phyloP scores from a whole-genome alignment of 1,284 basidiomycete species.

The Cryptococcus jaspeensis region DNA sequence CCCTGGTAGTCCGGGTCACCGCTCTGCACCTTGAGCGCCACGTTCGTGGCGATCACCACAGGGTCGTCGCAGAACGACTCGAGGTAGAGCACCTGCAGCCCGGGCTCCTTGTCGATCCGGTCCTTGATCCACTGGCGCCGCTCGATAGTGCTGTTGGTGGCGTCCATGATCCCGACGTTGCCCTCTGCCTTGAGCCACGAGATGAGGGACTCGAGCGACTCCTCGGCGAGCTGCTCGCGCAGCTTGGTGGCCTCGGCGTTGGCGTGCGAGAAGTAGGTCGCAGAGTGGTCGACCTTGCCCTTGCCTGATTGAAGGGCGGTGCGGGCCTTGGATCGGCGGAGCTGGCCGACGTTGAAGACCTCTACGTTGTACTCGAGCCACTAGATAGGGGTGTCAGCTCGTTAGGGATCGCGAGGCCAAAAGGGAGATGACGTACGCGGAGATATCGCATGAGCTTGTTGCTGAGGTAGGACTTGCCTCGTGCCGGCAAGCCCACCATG shows the following conservation, averaged over 20 bases:
- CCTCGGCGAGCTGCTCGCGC: conserved; percentile 82
- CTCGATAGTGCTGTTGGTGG: conserved; percentile 82
- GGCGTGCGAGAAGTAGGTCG: conserved; percentile 85
- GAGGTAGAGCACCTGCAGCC: conserved; percentile 87
- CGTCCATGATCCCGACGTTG: conserved; percentile 98
- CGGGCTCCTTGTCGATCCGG: conserved; percentile 83
- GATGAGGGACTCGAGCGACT: conserved; percentile 93
- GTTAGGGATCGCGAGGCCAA: neutral
- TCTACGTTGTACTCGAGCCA: conserved; percentile 99
- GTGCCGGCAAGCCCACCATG: conserved; percentile 85
- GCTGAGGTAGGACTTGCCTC: conserved; percentile 80
- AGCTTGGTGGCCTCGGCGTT: conserved; percentile 75
- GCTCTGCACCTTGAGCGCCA: conserved; percentile 90
- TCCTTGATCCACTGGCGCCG: conserved; percentile 77
- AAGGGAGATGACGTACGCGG: conserved; percentile 55
- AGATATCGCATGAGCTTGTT: conserved; percentile 81
- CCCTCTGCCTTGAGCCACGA: conserved; percentile 90
- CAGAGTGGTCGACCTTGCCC: conserved; percentile 76
- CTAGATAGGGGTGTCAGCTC: conserved; percentile 52
- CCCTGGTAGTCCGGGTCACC: conserved; percentile 98
- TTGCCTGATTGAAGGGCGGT: conserved; percentile 63
- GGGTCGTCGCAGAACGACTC: conserved; percentile 95
- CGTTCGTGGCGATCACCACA: conserved; percentile 87
- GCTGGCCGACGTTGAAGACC: conserved; percentile 97
- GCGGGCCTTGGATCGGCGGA: conserved; percentile 81